Percentiles rank a stretch among this genome's conserved stretches.
Evolutionary conservation across 2,329 filamentous ascomycete genomes (phyloP).

Genomic region (Bipolaris victoriae): DNA sequence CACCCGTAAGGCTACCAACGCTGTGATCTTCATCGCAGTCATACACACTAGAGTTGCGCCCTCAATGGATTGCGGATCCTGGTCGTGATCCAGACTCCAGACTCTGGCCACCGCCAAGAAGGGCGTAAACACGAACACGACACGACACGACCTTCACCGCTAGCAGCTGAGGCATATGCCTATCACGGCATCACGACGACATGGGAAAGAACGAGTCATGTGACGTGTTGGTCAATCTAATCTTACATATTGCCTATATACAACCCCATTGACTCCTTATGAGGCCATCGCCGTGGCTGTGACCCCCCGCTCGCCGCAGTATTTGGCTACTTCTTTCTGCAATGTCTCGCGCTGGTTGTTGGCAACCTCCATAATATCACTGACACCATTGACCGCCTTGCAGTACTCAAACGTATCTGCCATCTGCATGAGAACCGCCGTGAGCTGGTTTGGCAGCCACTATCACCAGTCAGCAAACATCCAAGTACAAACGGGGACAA

Average conservation of each 20-base stretch:
- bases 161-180: not conserved
- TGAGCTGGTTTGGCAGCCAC: conserved; percentile 82
- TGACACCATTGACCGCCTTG: conserved; percentile 55
- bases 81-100: not conserved
- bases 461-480: conserved; percentile 25
- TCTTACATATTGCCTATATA: not conserved
- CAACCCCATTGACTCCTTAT: conserved; percentile 15
- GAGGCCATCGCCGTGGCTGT: conserved; percentile 39
- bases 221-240: not conserved
- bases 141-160: conserved; percentile 6
- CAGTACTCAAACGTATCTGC: conserved; percentile 60
- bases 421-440: conserved; percentile 77
- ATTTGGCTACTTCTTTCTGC: conserved; percentile 76
- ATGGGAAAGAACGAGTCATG: not conserved
- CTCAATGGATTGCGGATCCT: not conserved
- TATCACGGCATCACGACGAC: not conserved
- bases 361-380: conserved; percentile 71
- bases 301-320: conserved; percentile 68
- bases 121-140: conserved; percentile 31
- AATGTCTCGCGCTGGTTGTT: conserved; percentile 68
- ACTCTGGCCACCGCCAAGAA: conserved; percentile 12
- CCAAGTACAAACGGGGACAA: not conserved
- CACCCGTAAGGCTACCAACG: conserved; percentile 1
- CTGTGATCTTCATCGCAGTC: conserved; percentile 1
- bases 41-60: conserved; percentile 11